Percentiles rank a stretch among this genome's conserved stretches.
These are phyloP conservation scores for Pholiota conissans DNA, from an alignment of 768 basidiomycete species.

Conservation along the genomic window DNA sequence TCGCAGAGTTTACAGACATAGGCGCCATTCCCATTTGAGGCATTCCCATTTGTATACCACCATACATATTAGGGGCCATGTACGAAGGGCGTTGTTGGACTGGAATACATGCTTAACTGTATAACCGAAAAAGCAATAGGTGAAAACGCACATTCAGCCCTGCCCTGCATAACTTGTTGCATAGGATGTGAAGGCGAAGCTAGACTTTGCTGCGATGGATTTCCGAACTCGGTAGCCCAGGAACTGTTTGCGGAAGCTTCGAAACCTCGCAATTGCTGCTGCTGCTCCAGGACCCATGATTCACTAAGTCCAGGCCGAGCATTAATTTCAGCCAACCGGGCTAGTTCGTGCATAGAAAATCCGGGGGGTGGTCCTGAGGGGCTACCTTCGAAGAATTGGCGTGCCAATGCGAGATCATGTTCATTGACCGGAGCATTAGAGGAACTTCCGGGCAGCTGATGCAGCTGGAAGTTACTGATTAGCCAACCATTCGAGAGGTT, in stretches of 20 bases:
- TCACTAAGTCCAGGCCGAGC: conserved; percentile 42
- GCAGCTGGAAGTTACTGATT: conserved; percentile 48
- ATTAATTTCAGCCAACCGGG: conserved; percentile 30
- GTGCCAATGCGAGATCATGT: conserved; percentile 72
- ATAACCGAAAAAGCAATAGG: background rate
- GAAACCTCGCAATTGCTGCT: conserved; percentile 38
- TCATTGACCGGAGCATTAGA: conserved; percentile 46
- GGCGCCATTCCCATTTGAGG: conserved; percentile 32
- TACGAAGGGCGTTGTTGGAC: conserved; percentile 44
- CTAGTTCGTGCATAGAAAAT: conserved; percentile 32
- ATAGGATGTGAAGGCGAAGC: conserved; percentile 21
- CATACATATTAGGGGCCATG: conserved; percentile 32
- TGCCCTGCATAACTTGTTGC: conserved; percentile 33
- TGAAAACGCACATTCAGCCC: conserved; percentile 38
- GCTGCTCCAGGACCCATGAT: conserved; percentile 55
- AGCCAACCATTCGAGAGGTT: background rate
- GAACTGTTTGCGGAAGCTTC: conserved; percentile 34
- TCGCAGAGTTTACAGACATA: conserved; percentile 11
- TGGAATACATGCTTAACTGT: conserved; percentile 12
- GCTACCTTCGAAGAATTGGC: conserved; percentile 71
- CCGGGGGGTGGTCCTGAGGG: conserved; percentile 34
- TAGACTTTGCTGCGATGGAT: conserved; percentile 21
- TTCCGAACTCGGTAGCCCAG: conserved; percentile 63
- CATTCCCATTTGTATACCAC: conserved; percentile 40
- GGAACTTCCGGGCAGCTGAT: conserved; percentile 68